phyloP scores from a whole-genome alignment of 495 filamentous ascomycete genomes.

The Penicillium lividum region DNA sequence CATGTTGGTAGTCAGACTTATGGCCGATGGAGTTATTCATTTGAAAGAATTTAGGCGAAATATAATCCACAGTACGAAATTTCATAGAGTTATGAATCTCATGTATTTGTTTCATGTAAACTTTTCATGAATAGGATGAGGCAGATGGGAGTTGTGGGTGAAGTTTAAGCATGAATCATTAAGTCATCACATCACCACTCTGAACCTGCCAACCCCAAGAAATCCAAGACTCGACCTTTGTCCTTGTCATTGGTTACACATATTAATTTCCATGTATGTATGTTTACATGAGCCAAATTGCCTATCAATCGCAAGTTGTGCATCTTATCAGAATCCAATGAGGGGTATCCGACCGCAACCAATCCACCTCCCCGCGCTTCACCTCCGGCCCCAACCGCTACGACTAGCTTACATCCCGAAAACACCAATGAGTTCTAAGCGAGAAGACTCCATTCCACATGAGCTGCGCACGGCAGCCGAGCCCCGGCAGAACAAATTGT shows the following conservation, averaged over 20 bases:
- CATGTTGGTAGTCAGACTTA: neutral
- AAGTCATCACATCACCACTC: neutral
- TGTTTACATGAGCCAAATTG: neutral
- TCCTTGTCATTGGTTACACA: neutral
- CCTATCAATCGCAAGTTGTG: neutral
- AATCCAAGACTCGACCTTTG: neutral
- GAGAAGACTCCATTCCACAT: conserved; percentile 47
- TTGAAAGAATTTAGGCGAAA: neutral
- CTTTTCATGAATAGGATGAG: neutral
- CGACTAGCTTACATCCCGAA: neutral
- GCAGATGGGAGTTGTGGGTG: neutral
- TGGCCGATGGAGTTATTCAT: neutral
- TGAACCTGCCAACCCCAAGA: neutral
- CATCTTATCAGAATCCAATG: conserved; percentile 12
- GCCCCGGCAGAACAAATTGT: conserved; percentile 61
- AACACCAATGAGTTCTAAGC: conserved; percentile 33
- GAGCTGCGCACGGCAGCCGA: conserved; percentile 70
- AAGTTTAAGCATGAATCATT: neutral
- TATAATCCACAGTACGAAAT: neutral
- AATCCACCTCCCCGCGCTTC: conserved; percentile 15
- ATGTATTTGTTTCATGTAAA: neutral
- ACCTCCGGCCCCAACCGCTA: conserved; percentile 1
- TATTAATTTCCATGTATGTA: neutral
- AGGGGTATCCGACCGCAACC: conserved; percentile 16
- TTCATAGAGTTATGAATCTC: neutral